Evolutionary conservation across 257 asterid genomes (phyloP), one percentile per base, ranked within the genome.

Genomic region (Solanum gandarillasii): DNA sequence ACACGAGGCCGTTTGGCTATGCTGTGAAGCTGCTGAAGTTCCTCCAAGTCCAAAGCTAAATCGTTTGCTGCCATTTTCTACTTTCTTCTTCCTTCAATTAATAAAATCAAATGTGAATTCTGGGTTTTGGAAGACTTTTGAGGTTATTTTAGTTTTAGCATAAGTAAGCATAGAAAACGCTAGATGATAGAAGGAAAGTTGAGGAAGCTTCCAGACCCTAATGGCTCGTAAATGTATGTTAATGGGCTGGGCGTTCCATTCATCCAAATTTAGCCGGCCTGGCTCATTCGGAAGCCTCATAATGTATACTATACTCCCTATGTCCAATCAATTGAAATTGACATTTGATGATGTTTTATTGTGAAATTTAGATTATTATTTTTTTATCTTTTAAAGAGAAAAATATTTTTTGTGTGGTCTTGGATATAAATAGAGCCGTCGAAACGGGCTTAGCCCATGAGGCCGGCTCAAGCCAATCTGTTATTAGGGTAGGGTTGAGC

Each of bases 1-100:
- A 95, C 92, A 32, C 95, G 95, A 43, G 98, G 98, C 76, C 98
- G 93, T 90, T 94, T 96, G 4, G 98, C 98, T 67, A 95, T 93
- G 92, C 89, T 89, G 32, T 93, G 98, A 34, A 96, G 98, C 58
- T 93, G 95, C 89, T 91, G 95, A 92, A 96, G 83, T 87, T 96
- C 99, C 87, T 93, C 96, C 91, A 96, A 88, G 78, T 96, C 99
- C 92, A 94, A 87, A 16, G 93, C 92, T 52, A 93, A 86, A 71
- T 94, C 98, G 12, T 93, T 95, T 39, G 86, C 91, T 90, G 91
- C 92, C 95, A 93, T 93, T 90, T 71, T 23, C 65, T 39, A 16
- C 27, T 46, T 70, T 46, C 9, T 39, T 46, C 58, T 72, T 13
- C 41, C 41, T 13, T 46, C 27, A 36, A 11, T 7, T 5, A 14